These are phyloP conservation scores for Dendrothele bispora DNA, from an alignment of 768 basidiomycete genomes.

Conservation along the genomic window DNA sequence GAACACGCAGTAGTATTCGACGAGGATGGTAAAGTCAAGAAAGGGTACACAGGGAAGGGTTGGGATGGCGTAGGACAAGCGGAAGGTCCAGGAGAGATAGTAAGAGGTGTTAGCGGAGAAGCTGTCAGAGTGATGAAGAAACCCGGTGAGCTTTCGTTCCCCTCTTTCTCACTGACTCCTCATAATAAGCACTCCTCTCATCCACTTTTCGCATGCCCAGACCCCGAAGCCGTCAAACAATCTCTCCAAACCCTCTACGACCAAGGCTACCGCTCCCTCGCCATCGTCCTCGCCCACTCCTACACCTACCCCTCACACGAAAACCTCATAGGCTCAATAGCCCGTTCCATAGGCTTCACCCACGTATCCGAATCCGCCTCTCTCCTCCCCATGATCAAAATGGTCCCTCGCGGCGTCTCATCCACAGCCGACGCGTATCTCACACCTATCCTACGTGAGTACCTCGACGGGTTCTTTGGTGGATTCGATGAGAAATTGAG, in stretches of 20 bases:
- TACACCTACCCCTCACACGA: conserved; percentile 93
- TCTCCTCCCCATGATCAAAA: conserved; percentile 93
- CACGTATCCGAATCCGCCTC: conserved; percentile 88
- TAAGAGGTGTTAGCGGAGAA: conserved; percentile 83
- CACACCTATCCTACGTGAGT: conserved; percentile 81
- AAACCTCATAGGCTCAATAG: conserved; percentile 65
- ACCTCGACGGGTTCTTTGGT: conserved; percentile 88
- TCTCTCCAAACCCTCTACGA: conserved; percentile 74
- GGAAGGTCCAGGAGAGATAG: conserved; percentile 79
- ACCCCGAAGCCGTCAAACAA: conserved; percentile 47
- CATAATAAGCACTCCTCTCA: conserved; percentile 1
- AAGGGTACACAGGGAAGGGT: conserved; percentile 75
- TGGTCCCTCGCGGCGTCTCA: conserved; percentile 90
- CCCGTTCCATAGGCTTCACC: conserved; percentile 79
- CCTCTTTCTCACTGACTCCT: conserved; percentile 2
- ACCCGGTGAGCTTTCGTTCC: conserved; percentile 48
- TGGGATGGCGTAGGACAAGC: conserved; percentile 72
- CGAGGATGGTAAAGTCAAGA: conserved; percentile 61
- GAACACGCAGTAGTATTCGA: conserved; percentile 78
- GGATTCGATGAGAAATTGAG: conserved; percentile 80
- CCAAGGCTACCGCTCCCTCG: conserved; percentile 85
- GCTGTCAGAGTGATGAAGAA: conserved; percentile 80
- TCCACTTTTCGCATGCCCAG: conserved; percentile 29
- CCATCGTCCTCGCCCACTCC: conserved; percentile 88
- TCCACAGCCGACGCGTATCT: conserved; percentile 95